Percentiles rank a stretch among this genome's conserved stretches.
Conservation (phyloP, 2,329 filamentous ascomycete genomes). For the Hypoxylon sp. region DNA sequence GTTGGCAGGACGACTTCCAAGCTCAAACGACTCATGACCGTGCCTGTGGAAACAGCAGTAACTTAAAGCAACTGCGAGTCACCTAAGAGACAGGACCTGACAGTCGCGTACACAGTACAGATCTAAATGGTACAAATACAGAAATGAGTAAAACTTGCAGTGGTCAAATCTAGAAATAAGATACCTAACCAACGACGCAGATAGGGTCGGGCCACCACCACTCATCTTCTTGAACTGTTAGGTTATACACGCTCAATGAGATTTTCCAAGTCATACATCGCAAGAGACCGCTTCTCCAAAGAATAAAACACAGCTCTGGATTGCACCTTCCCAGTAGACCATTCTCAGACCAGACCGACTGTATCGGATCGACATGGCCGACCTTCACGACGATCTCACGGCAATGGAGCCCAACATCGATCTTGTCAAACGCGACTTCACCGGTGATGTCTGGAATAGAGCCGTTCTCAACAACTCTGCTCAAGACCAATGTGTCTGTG, state of each 20-base stretch:
- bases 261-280: neutral
- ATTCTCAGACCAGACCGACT: neutral
- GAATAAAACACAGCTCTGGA: neutral
- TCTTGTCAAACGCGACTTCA: neutral
- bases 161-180: neutral
- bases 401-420: neutral
- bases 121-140: neutral
- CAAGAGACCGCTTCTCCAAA: neutral
- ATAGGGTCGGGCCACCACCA: neutral
- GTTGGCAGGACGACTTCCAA: neutral
- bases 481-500: conserved; percentile 5
- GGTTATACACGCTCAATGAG: neutral
- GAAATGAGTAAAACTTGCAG: neutral
- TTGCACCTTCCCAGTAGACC: neutral
- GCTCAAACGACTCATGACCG: neutral
- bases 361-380: neutral
- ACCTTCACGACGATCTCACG: neutral
- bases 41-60: neutral
- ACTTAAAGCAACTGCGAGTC: neutral
- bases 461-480: conserved; percentile 1
- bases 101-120: neutral
- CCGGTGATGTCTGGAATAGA: neutral
- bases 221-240: neutral
- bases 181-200: neutral
- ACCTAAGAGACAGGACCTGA: neutral